Percentiles rank a stretch among this genome's conserved stretches.
Conservation (phyloP, 2,329 filamentous ascomycete species). For the Furcasterigmium furcatum region DNA sequence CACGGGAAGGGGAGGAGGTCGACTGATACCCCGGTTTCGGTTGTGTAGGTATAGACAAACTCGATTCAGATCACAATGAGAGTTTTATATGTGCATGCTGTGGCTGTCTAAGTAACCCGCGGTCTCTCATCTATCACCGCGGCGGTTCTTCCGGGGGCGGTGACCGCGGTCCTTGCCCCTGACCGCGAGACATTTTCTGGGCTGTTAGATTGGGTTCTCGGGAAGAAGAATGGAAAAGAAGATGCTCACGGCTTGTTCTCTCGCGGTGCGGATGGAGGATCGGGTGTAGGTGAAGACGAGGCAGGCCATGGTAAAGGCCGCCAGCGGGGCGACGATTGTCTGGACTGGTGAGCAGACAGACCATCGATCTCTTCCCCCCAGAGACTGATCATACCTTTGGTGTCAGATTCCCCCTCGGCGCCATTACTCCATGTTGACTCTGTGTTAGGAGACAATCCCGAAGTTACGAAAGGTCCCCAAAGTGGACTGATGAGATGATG, state of each 20-base stretch:
- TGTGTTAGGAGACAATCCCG: too few relatives aligned
- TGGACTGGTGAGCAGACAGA: slow-evolving; percentile 15
- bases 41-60: slow-evolving; percentile 30
- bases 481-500: not conserved
- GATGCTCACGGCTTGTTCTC: slow-evolving; percentile 25
- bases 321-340: slow-evolving; percentile 46
- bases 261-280: slow-evolving; percentile 35
- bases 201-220: not conserved
- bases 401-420: slow-evolving; percentile 12
- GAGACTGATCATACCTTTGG: slow-evolving; percentile 11
- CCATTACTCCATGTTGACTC: too few relatives aligned
- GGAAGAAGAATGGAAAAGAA: not conserved
- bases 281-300: slow-evolving; percentile 44
- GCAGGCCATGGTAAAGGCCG: slow-evolving; percentile 52
- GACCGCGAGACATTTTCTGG: not conserved
- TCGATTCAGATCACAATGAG: slow-evolving; percentile 18
- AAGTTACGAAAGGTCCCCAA: too few relatives aligned
- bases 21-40: slow-evolving; percentile 30
- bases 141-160: not conserved
- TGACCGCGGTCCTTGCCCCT: not conserved
- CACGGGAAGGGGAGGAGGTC: slow-evolving; percentile 9
- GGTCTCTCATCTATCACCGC: too few relatives aligned
- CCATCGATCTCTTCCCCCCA: too few relatives aligned
- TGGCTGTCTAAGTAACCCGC: too few relatives aligned
- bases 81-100: slow-evolving; percentile 7